Evolutionary conservation across 1,284 basidiomycete species (phyloP).

Genomic region (Cutaneotrichosporon mucoides): DNA sequence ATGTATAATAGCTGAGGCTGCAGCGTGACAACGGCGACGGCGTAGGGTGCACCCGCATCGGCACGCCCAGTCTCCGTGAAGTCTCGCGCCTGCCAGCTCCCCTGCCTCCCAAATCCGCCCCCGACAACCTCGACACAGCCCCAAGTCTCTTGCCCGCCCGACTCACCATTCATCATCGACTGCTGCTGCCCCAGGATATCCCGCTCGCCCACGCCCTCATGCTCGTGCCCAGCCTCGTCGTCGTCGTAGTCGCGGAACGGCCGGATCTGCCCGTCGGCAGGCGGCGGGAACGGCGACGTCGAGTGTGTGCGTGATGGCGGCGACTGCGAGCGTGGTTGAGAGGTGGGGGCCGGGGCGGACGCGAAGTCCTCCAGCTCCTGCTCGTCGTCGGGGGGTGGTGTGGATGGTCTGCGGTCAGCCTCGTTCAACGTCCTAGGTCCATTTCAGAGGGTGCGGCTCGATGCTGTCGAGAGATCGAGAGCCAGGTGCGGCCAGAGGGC

Average conservation of each 20-base stretch:
- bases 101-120: too few relatives aligned
- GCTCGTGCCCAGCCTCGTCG: constrained; percentile 11
- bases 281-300: background rate
- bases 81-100: too few relatives aligned
- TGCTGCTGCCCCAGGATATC: constrained; percentile 66
- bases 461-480: too few relatives aligned
- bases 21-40: too few relatives aligned
- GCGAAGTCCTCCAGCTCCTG: constrained; percentile 1
- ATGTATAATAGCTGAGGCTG: too few relatives aligned
- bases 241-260: constrained; percentile 43
- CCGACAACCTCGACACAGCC: too few relatives aligned
- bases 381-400: background rate
- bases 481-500: too few relatives aligned
- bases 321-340: background rate
- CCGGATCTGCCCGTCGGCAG: constrained; percentile 2
- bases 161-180: constrained; percentile 67
- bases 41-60: too few relatives aligned
- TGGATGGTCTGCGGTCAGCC: constrained; percentile 2
- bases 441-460: too few relatives aligned
- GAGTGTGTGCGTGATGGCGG: background rate
- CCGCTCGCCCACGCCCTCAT: constrained; percentile 16
- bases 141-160: background rate
- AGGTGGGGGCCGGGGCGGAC: background rate
- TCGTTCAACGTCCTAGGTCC: background rate
- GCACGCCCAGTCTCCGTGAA: too few relatives aligned